Percentiles rank a stretch among this genome's conserved stretches.
These are phyloP conservation scores for Kwoniella europaea DNA, from an alignment of 768 basidiomycete species.

Conservation along the genomic window DNA sequence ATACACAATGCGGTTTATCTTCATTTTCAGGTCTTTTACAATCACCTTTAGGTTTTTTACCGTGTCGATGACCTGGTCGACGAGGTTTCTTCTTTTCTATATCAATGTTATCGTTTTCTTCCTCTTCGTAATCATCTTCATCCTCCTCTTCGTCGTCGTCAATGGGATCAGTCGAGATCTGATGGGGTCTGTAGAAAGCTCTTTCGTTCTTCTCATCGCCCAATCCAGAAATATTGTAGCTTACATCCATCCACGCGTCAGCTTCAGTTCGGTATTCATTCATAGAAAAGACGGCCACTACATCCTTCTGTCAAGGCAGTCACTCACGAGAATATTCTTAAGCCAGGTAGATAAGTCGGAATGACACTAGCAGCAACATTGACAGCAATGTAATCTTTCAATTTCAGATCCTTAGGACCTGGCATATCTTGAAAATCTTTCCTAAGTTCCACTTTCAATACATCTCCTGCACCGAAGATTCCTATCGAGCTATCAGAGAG, in stretches of 20 bases:
- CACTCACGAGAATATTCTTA: slow-evolving; percentile 73
- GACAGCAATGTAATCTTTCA: slow-evolving; percentile 73
- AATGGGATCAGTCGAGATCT: background rate
- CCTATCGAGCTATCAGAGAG: background rate
- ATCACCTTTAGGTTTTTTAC: slow-evolving; percentile 47
- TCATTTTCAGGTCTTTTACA: slow-evolving; percentile 54
- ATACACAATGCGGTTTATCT: slow-evolving; percentile 57
- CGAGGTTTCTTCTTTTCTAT: slow-evolving; percentile 65
- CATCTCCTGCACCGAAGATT: slow-evolving; percentile 31
- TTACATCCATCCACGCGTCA: slow-evolving; percentile 16
- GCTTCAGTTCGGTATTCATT: background rate
- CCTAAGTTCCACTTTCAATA: slow-evolving; percentile 63
- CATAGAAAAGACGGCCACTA: background rate
- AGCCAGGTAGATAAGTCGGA: slow-evolving; percentile 83
- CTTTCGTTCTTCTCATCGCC: slow-evolving; percentile 27
- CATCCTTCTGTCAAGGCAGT: background rate
- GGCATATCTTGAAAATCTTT: slow-evolving; percentile 72
- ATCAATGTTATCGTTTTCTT: slow-evolving; percentile 38
- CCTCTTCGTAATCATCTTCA: slow-evolving; percentile 20
- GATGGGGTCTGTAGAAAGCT: slow-evolving; percentile 11
- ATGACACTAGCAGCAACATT: slow-evolving; percentile 82
- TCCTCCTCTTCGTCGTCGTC: slow-evolving; percentile 50
- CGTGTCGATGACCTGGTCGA: slow-evolving; percentile 68
- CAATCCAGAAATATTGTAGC: slow-evolving; percentile 68
- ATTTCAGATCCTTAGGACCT: slow-evolving; percentile 62